Base-by-base conservation (phyloP, 352 stramenopile species). In the Peronosclerospora sorghi region DNA sequence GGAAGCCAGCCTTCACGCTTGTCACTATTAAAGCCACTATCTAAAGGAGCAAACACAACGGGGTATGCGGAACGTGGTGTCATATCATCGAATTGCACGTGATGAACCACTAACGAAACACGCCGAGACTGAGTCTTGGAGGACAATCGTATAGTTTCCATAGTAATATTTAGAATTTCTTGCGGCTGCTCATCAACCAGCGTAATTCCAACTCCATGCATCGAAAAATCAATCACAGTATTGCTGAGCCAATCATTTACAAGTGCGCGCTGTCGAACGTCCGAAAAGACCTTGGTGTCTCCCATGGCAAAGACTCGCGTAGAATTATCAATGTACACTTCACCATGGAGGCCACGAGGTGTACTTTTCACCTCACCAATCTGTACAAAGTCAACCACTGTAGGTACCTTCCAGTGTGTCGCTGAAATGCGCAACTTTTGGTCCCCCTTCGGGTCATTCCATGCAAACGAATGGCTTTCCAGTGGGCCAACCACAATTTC, bases 11-110 rank as follows among this genome's bases (percentile, higher is more conserved):
- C 79, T 48, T 94, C 81, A 9, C 68, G 75, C 45, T 87, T 88
- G 52, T 94, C 73, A 36, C 78, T 91, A 41, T 91, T 94, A 41
- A 84, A 94, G 0, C 81, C 81, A 49, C 68, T 86, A 37, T 94
- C 76, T n/a, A 86, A 39, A 2, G 81, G 81, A 29, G 71, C 72
- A 18, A 94, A 56, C 8, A 94, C 52, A 1, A 94, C 67, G 1
- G 81, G 81, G 12, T 90, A 94, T 30, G 68, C 48, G 7, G 79
- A 68, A 34, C 77, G 45, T 2, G 68, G 49, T 6, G 66, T 85
- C 81, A 94, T 94, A 30, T 94, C 81, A 48, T 94, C 81, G 10
- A 94, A 65, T 56, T 94, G 79, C 36, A 94, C 60, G 30, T 94
- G 81, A 32, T 94, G 81, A 32, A 91, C 50, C 27, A 69, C 70